Percentiles rank a stretch among this genome's conserved stretches.
These are phyloP conservation scores for Dorcoceras hygrometricum DNA, from an alignment of 257 asterid genomes.

Conservation along the genomic window DNA sequence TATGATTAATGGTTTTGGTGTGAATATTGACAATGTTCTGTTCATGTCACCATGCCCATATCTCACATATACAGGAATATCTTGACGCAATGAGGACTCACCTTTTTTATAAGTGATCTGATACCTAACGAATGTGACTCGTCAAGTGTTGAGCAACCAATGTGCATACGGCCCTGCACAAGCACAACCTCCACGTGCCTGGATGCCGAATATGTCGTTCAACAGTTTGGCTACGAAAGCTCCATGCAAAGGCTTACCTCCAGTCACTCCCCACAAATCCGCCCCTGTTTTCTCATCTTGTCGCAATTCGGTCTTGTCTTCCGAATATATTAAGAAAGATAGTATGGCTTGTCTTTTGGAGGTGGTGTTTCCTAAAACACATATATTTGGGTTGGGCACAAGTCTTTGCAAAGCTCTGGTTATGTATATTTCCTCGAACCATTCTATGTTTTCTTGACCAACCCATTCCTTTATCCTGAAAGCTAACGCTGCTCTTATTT, in stretches of 20 bases:
- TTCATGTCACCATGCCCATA: not conserved
- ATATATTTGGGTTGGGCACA: constrained; percentile 35
- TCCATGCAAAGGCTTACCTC: constrained; percentile 53
- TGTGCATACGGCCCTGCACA: constrained; percentile 82
- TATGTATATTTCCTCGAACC: constrained; percentile 34
- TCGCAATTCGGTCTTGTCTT: not conserved
- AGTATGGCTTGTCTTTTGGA: constrained; percentile 51
- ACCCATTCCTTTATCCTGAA: constrained; percentile 64
- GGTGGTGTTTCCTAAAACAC: constrained; percentile 46
- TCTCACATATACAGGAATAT: not conserved
- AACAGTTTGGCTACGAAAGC: constrained; percentile 69
- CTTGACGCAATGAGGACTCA: constrained; percentile 14
- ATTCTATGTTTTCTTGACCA: constrained; percentile 38
- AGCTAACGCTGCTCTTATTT: constrained; percentile 59
- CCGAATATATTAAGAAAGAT: constrained; percentile 46
- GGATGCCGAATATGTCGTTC: constrained; percentile 71
- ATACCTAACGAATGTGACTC: constrained; percentile 38
- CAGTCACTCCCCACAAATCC: constrained; percentile 33
- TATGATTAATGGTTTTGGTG: not conserved
- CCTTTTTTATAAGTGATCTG: constrained; percentile 44
- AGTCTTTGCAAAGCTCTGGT: constrained; percentile 44
- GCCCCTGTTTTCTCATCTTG: constrained; percentile 5
- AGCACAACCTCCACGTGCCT: constrained; percentile 80
- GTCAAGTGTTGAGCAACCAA: constrained; percentile 41
- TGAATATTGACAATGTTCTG: not conserved